These are phyloP conservation scores for Botrytis cinerea DNA, from an alignment of 2,329 filamentous ascomycete species.

Conservation along the genomic window DNA sequence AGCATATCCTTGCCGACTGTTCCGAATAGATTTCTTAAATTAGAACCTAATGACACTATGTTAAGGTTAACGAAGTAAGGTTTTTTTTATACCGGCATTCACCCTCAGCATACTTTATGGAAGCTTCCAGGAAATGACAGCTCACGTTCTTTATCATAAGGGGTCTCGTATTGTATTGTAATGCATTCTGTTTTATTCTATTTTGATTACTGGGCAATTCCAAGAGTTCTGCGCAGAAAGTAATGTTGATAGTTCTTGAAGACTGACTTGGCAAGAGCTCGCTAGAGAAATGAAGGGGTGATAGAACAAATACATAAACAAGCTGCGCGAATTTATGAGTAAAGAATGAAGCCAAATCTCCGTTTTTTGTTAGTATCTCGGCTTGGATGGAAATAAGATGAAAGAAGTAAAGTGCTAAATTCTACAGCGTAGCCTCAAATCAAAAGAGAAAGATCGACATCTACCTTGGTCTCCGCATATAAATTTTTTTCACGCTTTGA, in stretches of 20 bases:
- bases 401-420: not conserved
- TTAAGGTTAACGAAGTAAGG: not conserved
- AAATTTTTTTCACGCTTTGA: not conserved
- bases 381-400: not conserved
- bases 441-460: not conserved
- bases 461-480: not conserved
- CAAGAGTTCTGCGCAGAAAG: not conserved
- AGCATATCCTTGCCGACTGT: not conserved
- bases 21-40: conserved; percentile 9
- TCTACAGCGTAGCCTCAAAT: not conserved
- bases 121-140: not conserved
- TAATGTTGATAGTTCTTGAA: not conserved
- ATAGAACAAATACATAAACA: not conserved
- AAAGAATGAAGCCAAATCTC: not conserved
- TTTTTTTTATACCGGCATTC: not conserved
- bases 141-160: not conserved
- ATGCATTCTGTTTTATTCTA: not conserved
- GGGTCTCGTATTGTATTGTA: not conserved
- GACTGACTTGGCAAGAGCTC: not conserved
- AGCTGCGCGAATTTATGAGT: not conserved
- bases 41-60: not conserved
- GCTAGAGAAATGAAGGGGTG: conserved; percentile 1
- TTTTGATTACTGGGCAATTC: not conserved
- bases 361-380: not conserved
- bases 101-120: not conserved